Evolutionary conservation across 1,139 yeast species (phyloP), one percentile per base, ranked within the genome.

Genomic region (Nakaseomyces sp.): DNA sequence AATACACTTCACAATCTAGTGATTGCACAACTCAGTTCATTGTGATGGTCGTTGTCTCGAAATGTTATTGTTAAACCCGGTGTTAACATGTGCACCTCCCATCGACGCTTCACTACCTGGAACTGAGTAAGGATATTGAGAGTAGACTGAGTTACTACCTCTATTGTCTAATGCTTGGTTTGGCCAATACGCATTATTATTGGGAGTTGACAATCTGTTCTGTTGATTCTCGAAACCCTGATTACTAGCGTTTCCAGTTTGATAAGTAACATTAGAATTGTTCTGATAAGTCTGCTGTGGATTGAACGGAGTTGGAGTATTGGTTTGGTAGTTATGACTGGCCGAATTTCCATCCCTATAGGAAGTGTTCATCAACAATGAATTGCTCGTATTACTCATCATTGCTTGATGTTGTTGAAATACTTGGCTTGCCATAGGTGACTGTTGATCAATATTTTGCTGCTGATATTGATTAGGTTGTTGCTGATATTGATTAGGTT

Each of bases 1-100:
- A 22, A 22, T 22, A 22, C 24, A 22, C 6, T 22, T 9, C 24
- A 22, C 24, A 22, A 22, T 22, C 24, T 7, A 22, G 24, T 22
- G 9, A 22, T 22, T 22, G 6, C 3, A 22, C 9, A 22, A 9
- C 24, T 6, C 24, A 7, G 9, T 22, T 22, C 24, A 22, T 22
- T 22, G 24, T 22, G 9, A 9, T 22, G 24, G 24, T 9, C 9
- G 32, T 29, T 17, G 24, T 32, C 24, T 32, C 24, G 24, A 32
- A 32, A n/a, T 19, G n/a, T n/a, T n/a, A 22, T 35, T 35, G 38
- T 22, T 35, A 35, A 35, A 35, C 38, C 38, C 38, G 38, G 38
- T 35, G 38, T 35, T 35, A n/a, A 35, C 28, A 22, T n/a, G 22
- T 13, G 38, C 8, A 20, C 28, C n/a, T 20, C 28, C 38, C 38